Base-by-base conservation (phyloP, 2,329 filamentous ascomycete species). In the Ophiocordyceps camponoti-rufipedis region DNA sequence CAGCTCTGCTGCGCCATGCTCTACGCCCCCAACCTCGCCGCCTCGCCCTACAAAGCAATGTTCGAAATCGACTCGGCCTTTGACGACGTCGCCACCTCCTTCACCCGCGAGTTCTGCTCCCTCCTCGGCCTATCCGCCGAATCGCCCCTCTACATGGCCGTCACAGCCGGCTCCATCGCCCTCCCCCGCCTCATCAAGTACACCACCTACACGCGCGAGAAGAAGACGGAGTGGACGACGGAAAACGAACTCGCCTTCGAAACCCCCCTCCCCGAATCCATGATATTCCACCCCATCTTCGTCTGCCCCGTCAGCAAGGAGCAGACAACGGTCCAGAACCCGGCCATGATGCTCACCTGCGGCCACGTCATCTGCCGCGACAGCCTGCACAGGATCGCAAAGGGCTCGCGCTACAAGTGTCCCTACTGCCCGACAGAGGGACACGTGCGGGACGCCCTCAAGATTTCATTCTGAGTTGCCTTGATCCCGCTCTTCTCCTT, bases 261-360 rank as follows among this genome's bases (percentile, higher is more conserved):
- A 55, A 79, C 75, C 1, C 71, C 75, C 2, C 63, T 80, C 2
- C 74, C 75, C 1, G 57, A 62, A 44, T 71, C 67, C 51, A 77
- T 77, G 72, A 68, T 80, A 43, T 98, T 94, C 67, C 91, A 98
- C 62, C 84, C 84, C 46, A 95, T 98, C 57, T 98, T 98, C 58
- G 91, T 98, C 40, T 98, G 91, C 57, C 91, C 91, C 0, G 91
- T 98, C 5, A 88, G 82, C 55, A 96, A 96, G 61, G 91, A 95
- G 58, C 91, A 98, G 62, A 87, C 84, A 0, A 98, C 89, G 0
- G 87, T 94, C 56, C 66, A 72, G 23, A 98, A 98, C 60, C 91
- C 91, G 11, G 87, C 91, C 2, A 93, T 96, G 83, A 91, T 95
- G 75, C 79, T 98, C 57, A 84, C 85, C 0, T 98, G 91, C 57